Conservation (phyloP, 257 asterid species). For the Knoxia roxburghii region DNA sequence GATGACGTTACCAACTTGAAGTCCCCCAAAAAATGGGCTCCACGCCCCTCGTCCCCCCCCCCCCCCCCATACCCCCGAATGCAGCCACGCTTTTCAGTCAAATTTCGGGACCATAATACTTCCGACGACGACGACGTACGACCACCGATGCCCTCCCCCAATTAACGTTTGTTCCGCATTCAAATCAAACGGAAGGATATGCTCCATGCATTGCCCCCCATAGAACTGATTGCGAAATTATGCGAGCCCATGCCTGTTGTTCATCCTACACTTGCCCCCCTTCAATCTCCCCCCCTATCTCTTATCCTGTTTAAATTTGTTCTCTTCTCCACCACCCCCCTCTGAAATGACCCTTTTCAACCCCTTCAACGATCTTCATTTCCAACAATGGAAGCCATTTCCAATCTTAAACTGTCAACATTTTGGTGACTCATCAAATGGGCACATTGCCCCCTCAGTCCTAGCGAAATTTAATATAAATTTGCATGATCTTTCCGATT, state of each 20-base stretch:
- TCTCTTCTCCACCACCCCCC: not conserved
- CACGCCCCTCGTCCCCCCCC: no score
- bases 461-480: no score
- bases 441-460: no score
- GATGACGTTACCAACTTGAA: not conserved
- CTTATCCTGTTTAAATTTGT: slow-evolving; percentile 7
- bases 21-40: slow-evolving; percentile 1
- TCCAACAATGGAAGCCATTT: no score
- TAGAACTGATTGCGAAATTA: slow-evolving; percentile 4
- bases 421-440: no score
- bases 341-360: not conserved
- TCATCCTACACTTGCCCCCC: not conserved
- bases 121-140: no score
- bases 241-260: slow-evolving; percentile 17
- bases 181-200: slow-evolving; percentile 10
- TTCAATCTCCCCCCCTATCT: not conserved
- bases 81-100: not conserved
- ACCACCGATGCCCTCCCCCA: no score
- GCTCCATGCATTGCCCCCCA: no score
- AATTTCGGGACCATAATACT: slow-evolving; percentile 7
- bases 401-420: no score
- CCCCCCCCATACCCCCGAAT: slow-evolving; percentile 15
- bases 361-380: not conserved
- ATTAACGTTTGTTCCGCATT: slow-evolving; percentile 6
- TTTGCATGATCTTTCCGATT: no score